phyloP scores from a whole-genome alignment of 257 asterid genomes.

The Nicotiana noctiflora region DNA sequence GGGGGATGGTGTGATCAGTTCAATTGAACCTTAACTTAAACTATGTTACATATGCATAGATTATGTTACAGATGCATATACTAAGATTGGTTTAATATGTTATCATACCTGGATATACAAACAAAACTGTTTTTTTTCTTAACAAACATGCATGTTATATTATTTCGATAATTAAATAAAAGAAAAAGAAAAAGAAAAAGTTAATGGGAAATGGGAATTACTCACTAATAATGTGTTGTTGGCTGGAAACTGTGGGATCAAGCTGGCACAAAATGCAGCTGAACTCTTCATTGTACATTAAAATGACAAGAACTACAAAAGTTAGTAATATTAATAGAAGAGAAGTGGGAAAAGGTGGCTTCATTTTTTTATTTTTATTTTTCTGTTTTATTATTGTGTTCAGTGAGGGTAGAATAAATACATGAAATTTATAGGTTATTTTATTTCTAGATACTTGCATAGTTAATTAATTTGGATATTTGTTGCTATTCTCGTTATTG shows the following conservation, averaged over 20 bases:
- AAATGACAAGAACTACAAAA: constrained; percentile 22
- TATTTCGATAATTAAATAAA: not conserved
- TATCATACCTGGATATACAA: not conserved
- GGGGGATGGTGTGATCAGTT: no score
- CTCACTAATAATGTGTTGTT: constrained; percentile 21
- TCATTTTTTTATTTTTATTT: constrained; percentile 24
- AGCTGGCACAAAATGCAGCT: constrained; percentile 23
- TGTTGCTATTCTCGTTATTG: not conserved
- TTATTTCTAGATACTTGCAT: not conserved
- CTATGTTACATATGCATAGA: no score
- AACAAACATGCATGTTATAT: not conserved
- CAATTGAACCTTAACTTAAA: no score
- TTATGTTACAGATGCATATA: no score
- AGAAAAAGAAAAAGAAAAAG: no score
- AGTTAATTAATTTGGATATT: not conserved
- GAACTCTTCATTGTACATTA: constrained; percentile 27
- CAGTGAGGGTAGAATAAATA: constrained; percentile 4
- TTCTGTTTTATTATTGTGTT: not conserved
- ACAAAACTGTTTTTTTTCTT: not conserved
- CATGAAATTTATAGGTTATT: not conserved
- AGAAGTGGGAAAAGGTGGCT: constrained; percentile 25
- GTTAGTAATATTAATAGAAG: constrained; percentile 19
- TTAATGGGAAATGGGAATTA: not conserved
- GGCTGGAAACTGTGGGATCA: constrained; percentile 7
- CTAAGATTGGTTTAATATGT: not conserved